Evolutionary conservation across 768 basidiomycete genomes (phyloP), one percentile per base, ranked within the genome.

Genomic region (Stropharia rugosoannulata): DNA sequence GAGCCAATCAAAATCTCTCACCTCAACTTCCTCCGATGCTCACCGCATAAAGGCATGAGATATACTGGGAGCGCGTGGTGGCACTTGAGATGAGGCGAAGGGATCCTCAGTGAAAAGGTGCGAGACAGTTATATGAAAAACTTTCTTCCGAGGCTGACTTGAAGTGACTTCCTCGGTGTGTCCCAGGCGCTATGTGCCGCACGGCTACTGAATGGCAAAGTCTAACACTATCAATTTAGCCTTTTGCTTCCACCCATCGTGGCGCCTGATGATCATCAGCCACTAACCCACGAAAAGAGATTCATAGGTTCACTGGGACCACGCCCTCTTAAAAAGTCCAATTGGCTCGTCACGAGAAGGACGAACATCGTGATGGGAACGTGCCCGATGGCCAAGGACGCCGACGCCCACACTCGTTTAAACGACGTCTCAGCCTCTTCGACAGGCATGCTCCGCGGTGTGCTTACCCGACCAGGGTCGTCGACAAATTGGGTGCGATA

Each of bases 331-430:
- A n/a, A n/a, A n/a, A n/a, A n/a, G n/a, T n/a, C n/a, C n/a, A n/a
- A n/a, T n/a, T n/a, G n/a, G n/a, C n/a, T n/a, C n/a, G n/a, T n/a
- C n/a, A n/a, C n/a, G n/a, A n/a, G n/a, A 46, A 27, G 45, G 22
- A 32, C 18, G 16, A 16, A 15, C 22, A 49, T 59, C 19, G 41
- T n/a, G 58, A 46, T 54, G 56, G 38, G 47, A 13, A 47, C 64
- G 64, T 54, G 62, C 62, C 64, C 64, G 64, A 65, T 65, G 64
- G 64, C 51, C 62, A 60, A 65, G 64, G 64, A 63, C 62, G 46
- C 15, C 7, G 27, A 12, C 16, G 52, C 42, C 11, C 29, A 36
- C 42, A 10, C 49, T 27, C 52, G 45, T 16, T 25, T 11, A 50
- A 43, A 43, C 40, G 44, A 25, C 46, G 11, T 18, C 39, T 36